Percentiles rank a stretch among this genome's conserved stretches.
Evolutionary conservation across 2,329 filamentous ascomycete genomes (phyloP).

Genomic region (Teratosphaeria pseudoeucalypti): DNA sequence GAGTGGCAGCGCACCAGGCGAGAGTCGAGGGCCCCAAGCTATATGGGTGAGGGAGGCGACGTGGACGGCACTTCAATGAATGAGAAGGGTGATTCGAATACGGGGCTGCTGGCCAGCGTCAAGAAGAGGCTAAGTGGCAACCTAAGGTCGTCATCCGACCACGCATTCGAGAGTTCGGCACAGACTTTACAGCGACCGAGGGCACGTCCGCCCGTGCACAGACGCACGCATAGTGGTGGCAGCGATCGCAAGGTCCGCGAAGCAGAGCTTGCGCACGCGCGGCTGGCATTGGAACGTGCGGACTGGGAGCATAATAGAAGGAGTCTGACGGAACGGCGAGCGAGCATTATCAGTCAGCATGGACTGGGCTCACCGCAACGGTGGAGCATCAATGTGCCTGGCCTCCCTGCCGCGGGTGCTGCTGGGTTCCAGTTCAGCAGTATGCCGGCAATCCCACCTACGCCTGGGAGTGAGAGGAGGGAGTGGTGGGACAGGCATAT

Average conservation of each 20-base stretch:
- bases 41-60: background rate
- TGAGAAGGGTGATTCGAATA: conserved; percentile 6
- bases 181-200: background rate
- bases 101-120: conserved; percentile 4
- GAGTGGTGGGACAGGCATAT: conserved; percentile 1
- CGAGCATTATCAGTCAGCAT: background rate
- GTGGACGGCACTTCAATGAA: background rate
- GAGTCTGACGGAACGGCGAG: conserved; percentile 13
- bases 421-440: background rate
- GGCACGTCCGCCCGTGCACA: conserved; percentile 12
- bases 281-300: conserved; percentile 30
- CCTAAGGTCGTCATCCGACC: background rate
- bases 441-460: background rate
- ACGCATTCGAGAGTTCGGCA: background rate
- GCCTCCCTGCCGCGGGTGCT: background rate
- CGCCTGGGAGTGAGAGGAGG: background rate
- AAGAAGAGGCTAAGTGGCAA: background rate
- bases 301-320: conserved; percentile 13
- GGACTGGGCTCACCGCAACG: background rate
- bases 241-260: conserved; percentile 23
- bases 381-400: background rate
- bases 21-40: background rate
- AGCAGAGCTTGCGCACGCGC: conserved; percentile 26
- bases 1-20: background rate
- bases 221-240: conserved; percentile 19